phyloP scores from a whole-genome alignment of 2,329 filamentous ascomycete species.

The Graphilbum fragrans region DNA sequence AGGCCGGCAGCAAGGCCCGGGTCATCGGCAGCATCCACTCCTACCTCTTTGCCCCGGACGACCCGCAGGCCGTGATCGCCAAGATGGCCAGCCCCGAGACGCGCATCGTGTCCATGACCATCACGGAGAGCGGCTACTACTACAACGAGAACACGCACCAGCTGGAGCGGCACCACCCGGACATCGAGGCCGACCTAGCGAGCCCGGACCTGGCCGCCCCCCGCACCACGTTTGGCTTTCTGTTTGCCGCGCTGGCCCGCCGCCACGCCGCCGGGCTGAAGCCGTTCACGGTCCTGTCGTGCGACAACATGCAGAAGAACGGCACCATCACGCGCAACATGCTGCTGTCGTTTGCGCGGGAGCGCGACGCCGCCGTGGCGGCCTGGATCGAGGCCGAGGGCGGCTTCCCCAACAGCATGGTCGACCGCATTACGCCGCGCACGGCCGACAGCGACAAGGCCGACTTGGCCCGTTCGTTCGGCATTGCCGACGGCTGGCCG shows the following conservation, averaged over 20 bases:
- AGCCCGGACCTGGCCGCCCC: conserved; percentile 24
- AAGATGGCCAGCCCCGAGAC: conserved; percentile 44
- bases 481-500: conserved; percentile 37
- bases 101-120: conserved; percentile 41
- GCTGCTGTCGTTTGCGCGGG: conserved; percentile 35
- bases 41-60: conserved; percentile 37
- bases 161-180: conserved; percentile 32
- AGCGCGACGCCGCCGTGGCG: conserved; percentile 32
- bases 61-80: conserved; percentile 36
- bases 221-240: conserved; percentile 37
- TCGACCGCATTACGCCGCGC: conserved; percentile 41
- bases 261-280: conserved; percentile 32
- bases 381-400: conserved; percentile 34
- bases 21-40: conserved; percentile 40
- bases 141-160: conserved; percentile 46
- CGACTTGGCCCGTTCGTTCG: conserved; percentile 29
- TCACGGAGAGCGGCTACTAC: conserved; percentile 44
- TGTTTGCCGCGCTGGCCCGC: conserved; percentile 35
- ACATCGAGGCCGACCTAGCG: conserved; percentile 33
- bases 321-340: conserved; percentile 39
- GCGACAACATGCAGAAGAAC: conserved; percentile 47
- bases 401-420: conserved; percentile 42
- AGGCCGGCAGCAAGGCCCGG: conserved; percentile 32
- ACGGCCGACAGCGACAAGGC: conserved; percentile 31
- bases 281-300: conserved; percentile 42